Evolutionary conservation across 345 rosid genomes (phyloP), one percentile per base, ranked within the genome.

Genomic region (Theobroma cacao): DNA sequence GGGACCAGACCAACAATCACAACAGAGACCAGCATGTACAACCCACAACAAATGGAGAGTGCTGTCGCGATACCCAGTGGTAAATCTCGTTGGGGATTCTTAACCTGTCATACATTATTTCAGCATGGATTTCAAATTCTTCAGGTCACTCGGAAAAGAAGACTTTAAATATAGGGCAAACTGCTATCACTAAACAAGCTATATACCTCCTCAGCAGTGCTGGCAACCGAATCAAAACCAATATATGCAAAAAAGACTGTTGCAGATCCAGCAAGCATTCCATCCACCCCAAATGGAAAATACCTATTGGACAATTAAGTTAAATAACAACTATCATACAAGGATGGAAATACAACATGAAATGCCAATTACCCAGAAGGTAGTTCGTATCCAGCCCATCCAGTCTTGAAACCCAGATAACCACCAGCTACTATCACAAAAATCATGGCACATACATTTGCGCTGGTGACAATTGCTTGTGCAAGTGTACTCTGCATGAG

Each of bases 211-310:
- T 96, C 99, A 8, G 99, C 99, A 31, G 98, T 89, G 87, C 99
- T 93, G 80, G 98, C 97, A 79, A 96, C 98, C 55, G 98, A 85
- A 89, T 96, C 99, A 83, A 96, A 96, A 72, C 99, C 99, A 79
- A 96, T 92, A 79, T 84, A 96, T 22, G 99, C 92, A 85, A 96
- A 96, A 82, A 96, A 96, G 72, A 96, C 98, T 1, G 95, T 94
- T 53, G 97, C 99, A 86, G 99, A 87, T 34, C 98, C 99, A 30
- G 99, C 98, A 85, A 96, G 94, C 97, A 96, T 91, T 50, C 98
- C 99, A 80, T 94, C 92, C 31, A 91, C 93, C 62, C 99, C 99
- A 71, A 91, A 96, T 71, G 99, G 92, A 70, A 96, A 94, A 74
- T 88, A 91, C 82, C 99, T 96, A 79, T 52, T 14, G 61, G 47